These are phyloP conservation scores for Xanthoconium purpureum DNA, from an alignment of 768 basidiomycete species.

Conservation along the genomic window DNA sequence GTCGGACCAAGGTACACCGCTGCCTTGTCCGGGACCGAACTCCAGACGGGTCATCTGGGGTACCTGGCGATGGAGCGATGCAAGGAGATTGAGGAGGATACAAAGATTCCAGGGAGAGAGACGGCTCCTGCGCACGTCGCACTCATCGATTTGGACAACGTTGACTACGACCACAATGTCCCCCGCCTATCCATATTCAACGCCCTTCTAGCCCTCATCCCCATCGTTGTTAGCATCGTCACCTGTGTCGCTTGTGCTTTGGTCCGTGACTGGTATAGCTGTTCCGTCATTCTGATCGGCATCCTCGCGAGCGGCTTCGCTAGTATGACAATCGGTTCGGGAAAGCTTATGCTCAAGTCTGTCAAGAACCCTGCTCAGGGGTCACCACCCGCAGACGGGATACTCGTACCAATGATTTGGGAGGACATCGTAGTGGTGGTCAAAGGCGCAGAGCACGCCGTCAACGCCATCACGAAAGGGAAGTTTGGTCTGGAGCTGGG, in stretches of 20 bases:
- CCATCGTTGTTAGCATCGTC: conserved; percentile 24
- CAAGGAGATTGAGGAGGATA: conserved; percentile 4
- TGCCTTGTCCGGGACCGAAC: conserved; percentile 24
- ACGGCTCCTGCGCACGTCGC: conserved; percentile 15
- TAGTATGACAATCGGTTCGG: conserved; percentile 26
- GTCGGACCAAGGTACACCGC: conserved; percentile 27
- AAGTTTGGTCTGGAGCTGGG: conserved; percentile 19
- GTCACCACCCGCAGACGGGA: conserved; percentile 28
- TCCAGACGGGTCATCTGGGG: conserved; percentile 31
- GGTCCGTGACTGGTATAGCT: conserved; percentile 31
- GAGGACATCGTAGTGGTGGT: conserved; percentile 25
- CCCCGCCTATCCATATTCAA: neutral
- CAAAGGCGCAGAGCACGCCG: conserved; percentile 25
- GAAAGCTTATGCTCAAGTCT: conserved; percentile 15
- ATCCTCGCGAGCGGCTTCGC: conserved; percentile 31
- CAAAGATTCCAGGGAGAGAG: conserved; percentile 8
- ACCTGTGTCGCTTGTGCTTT: conserved; percentile 24
- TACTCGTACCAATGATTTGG: conserved; percentile 13
- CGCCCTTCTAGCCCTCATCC: conserved; percentile 17
- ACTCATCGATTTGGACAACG: conserved; percentile 14
- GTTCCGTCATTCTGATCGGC: conserved; percentile 30
- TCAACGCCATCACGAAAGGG: conserved; percentile 31
- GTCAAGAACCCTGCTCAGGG: conserved; percentile 11
- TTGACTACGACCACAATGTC: conserved; percentile 1
- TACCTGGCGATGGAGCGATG: conserved; percentile 23